These are phyloP conservation scores for Cladosporium oxysporum DNA, from an alignment of 2,329 filamentous ascomycete species.

Conservation along the genomic window DNA sequence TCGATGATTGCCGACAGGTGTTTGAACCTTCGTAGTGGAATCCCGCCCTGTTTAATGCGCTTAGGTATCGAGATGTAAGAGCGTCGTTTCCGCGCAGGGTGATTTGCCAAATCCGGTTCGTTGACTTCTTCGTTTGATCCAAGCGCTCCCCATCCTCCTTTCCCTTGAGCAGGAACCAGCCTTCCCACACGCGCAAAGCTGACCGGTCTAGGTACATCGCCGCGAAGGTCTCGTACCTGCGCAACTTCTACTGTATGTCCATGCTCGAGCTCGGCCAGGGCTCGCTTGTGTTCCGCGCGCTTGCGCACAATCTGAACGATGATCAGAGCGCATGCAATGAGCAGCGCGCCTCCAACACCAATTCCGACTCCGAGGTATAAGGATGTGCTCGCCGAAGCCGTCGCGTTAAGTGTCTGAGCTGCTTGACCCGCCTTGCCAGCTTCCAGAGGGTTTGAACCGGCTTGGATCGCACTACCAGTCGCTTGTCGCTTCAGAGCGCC, in stretches of 20 bases:
- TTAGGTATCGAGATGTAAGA: conserved; percentile 30
- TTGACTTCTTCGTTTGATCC: conserved; percentile 42
- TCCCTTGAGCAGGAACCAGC: conserved; percentile 29
- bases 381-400: conserved; percentile 20
- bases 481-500: conserved; percentile 16
- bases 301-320: conserved; percentile 29
- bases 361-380: conserved; percentile 32
- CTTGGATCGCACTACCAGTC: conserved; percentile 1
- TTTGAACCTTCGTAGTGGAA: conserved; percentile 31
- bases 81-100: conserved; percentile 25
- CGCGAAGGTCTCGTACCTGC: background rate
- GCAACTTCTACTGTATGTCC: conserved; percentile 21
- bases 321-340: conserved; percentile 31
- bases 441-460: conserved; percentile 20
- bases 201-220: conserved; percentile 22
- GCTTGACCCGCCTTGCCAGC: background rate
- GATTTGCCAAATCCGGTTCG: conserved; percentile 21
- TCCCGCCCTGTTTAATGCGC: conserved; percentile 24
- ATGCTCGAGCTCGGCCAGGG: conserved; percentile 32
- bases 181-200: conserved; percentile 25
- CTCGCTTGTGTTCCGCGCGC: conserved; percentile 28
- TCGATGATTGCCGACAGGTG: conserved; percentile 44
- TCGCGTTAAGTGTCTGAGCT: conserved; percentile 7
- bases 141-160: conserved; percentile 45
- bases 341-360: conserved; percentile 31